Conservation (phyloP, 2,329 filamentous ascomycete species). For the Cylindrodendrum hubeiense region DNA sequence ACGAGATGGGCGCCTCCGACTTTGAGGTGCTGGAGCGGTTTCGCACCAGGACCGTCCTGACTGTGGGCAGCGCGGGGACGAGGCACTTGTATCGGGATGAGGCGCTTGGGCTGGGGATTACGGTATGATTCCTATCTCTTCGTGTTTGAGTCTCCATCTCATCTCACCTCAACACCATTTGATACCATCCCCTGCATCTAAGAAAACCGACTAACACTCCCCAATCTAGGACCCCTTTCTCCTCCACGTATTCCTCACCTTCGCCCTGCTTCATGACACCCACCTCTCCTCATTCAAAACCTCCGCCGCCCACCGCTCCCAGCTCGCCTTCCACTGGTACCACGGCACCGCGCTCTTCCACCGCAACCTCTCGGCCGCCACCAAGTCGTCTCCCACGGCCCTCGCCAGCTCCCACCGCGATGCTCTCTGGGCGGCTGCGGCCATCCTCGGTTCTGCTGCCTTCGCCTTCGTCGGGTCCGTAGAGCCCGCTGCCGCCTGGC, state of each 20-base stretch:
- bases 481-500: slow-evolving; percentile 65
- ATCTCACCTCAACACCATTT: not conserved
- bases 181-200: not conserved
- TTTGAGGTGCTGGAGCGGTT: slow-evolving; percentile 57
- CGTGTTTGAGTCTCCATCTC: not conserved
- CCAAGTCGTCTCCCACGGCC: slow-evolving; percentile 37
- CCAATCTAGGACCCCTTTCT: slow-evolving; percentile 60
- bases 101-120: slow-evolving; percentile 52
- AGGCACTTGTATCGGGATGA: slow-evolving; percentile 51
- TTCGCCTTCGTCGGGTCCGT: slow-evolving; percentile 59
- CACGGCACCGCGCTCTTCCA: slow-evolving; percentile 61
- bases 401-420: slow-evolving; percentile 56
- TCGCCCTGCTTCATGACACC: slow-evolving; percentile 67
- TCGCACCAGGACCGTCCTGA: slow-evolving; percentile 55
- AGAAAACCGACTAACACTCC: slow-evolving; percentile 21
- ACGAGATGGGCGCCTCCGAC: slow-evolving; percentile 31
- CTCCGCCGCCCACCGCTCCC: slow-evolving; percentile 40
- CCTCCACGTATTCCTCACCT: slow-evolving; percentile 65
- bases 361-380: slow-evolving; percentile 51
- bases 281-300: slow-evolving; percentile 46
- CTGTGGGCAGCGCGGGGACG: slow-evolving; percentile 50
- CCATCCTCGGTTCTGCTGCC: slow-evolving; percentile 59
- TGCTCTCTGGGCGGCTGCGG: slow-evolving; percentile 60
- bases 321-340: slow-evolving; percentile 61
- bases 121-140: slow-evolving; percentile 46